These are phyloP conservation scores for Leishmania major DNA, from an alignment of 208 protist genomes.

Conservation along the genomic window DNA sequence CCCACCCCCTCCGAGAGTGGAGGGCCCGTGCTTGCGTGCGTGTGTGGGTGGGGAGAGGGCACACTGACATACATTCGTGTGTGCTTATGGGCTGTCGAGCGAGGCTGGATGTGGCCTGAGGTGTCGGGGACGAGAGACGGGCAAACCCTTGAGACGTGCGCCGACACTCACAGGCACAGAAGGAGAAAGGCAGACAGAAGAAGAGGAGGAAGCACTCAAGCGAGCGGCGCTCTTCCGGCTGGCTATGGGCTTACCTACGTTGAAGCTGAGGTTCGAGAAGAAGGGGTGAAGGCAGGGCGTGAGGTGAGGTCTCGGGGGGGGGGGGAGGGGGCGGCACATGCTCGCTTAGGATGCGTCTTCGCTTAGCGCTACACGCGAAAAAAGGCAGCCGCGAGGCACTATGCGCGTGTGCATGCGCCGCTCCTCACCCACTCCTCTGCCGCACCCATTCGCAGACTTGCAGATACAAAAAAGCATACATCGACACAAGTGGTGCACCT, in stretches of 20 bases:
- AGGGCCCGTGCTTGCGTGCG: too few relatives aligned
- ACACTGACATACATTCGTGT: neutral
- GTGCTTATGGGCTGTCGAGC: neutral
- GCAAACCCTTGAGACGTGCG: neutral
- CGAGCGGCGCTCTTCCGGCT: neutral
- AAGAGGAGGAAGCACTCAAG: neutral
- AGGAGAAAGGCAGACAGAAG: conserved; percentile 16
- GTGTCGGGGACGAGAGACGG: too few relatives aligned
- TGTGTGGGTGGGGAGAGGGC: neutral
- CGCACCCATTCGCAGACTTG: neutral
- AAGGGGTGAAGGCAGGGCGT: neutral
- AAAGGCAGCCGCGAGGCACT: neutral
- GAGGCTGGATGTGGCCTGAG: neutral
- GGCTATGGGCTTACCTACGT: neutral
- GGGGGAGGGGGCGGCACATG: neutral
- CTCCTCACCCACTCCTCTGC: neutral
- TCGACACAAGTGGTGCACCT: neutral
- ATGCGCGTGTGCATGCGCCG: neutral
- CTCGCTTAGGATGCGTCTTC: neutral
- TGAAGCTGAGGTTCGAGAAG: neutral
- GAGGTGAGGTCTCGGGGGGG: too few relatives aligned
- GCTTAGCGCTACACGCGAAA: neutral
- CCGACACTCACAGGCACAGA: conserved; percentile 1
- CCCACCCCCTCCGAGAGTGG: too few relatives aligned
- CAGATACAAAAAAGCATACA: neutral